Evolutionary conservation across 345 rosid species (phyloP).

Genomic region (Xanthoceras sorbifolium): DNA sequence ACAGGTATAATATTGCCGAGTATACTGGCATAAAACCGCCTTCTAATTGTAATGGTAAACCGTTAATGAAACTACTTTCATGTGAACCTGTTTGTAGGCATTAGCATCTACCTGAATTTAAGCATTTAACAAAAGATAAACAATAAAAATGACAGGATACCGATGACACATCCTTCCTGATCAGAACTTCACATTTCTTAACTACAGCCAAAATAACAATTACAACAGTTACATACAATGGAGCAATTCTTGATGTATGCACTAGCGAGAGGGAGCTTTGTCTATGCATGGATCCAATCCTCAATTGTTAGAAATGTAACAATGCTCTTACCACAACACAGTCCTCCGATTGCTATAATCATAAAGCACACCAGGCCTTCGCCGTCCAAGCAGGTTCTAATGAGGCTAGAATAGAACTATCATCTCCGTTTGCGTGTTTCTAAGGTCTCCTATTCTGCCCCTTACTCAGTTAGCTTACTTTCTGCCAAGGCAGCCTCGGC

Average conservation of each 20-base stretch:
- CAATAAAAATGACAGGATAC: neutral
- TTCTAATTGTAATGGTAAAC: neutral
- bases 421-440: neutral
- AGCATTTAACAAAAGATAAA: neutral
- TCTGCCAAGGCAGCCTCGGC: constrained; percentile 62
- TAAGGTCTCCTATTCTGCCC: constrained; percentile 29
- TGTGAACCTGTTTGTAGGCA: neutral
- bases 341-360: neutral
- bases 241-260: neutral
- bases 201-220: neutral
- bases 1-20: no score
- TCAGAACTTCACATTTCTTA: neutral
- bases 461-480: constrained; percentile 34
- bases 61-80: neutral
- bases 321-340: neutral
- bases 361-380: neutral
- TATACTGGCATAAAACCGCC: no score
- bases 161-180: neutral
- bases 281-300: neutral
- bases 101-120: neutral
- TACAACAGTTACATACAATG: neutral
- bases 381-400: neutral
- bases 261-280: neutral
- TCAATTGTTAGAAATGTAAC: constrained; percentile 1
- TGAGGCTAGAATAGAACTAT: constrained; percentile 11